Conservation (phyloP, 768 basidiomycete genomes). For the Ramaria rubella region DNA sequence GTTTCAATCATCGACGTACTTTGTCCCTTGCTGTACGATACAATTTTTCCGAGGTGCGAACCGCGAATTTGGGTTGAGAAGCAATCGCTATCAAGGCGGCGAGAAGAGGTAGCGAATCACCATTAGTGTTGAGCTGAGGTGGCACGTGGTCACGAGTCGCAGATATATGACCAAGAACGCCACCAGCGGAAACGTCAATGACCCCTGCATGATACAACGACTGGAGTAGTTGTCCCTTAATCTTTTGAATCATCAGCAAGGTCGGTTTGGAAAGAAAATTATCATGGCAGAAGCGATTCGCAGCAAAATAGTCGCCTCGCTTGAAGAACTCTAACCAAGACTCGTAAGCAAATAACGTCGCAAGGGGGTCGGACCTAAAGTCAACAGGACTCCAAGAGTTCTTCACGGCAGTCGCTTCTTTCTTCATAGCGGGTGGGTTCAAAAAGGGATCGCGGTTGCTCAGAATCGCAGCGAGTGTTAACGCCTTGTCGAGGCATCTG, state of each 20-base stretch:
- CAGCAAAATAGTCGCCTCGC: conserved; percentile 52
- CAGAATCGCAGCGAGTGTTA: conserved; percentile 88
- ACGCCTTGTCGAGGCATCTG: conserved; percentile 79
- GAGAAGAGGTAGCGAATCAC: conserved; percentile 67
- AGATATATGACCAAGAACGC: conserved; percentile 27
- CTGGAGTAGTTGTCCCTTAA: conserved; percentile 71
- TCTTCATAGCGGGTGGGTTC: conserved; percentile 69
- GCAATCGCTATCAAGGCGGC: conserved; percentile 81
- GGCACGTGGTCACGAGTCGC: conserved; percentile 44
- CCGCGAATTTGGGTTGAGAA: conserved; percentile 85
- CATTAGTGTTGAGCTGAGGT: conserved; percentile 60
- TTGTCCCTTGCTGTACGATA: conserved; percentile 78
- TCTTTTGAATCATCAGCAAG: conserved; percentile 70
- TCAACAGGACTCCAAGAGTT: conserved; percentile 68
- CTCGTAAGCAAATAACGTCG: conserved; percentile 74
- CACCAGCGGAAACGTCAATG: conserved; percentile 74
- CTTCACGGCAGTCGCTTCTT: conserved; percentile 65
- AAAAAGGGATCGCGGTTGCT: conserved; percentile 89
- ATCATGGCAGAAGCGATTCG: conserved; percentile 70
- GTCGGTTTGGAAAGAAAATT: conserved; percentile 91
- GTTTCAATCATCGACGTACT: conserved; percentile 39
- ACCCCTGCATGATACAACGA: conserved; percentile 75
- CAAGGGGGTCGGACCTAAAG: conserved; percentile 82
- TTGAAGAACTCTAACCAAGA: conserved; percentile 71
- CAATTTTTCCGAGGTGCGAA: conserved; percentile 59